Percentiles rank a stretch among this genome's conserved stretches.
Conservation (phyloP, 371 early-diverging fungal species). For the Rhizomucor miehei region DNA sequence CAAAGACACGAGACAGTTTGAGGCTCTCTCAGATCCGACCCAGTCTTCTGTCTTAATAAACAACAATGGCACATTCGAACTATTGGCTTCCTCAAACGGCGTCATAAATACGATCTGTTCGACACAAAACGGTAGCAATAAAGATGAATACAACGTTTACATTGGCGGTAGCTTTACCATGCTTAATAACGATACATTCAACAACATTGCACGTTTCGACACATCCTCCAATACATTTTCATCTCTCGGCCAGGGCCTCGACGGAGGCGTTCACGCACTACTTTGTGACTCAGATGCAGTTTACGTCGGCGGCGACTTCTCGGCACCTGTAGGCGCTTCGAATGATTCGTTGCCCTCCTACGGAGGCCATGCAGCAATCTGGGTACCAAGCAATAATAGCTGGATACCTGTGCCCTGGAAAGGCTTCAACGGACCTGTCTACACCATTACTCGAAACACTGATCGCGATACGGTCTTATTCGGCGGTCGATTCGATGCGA, state of each 20-base stretch:
- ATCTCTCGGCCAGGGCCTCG: conserved; percentile 59
- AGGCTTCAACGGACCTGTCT: conserved; percentile 48
- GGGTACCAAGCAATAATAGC: conserved; percentile 27
- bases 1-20: conserved; percentile 19
- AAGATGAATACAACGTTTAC: conserved; percentile 19
- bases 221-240: conserved; percentile 32
- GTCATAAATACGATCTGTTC: conserved; percentile 12
- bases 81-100: conserved; percentile 14
- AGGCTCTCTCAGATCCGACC: conserved; percentile 11
- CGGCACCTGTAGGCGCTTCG: conserved; percentile 18
- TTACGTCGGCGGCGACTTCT: conserved; percentile 58
- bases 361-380: conserved; percentile 48
- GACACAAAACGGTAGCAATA: not conserved
- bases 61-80: conserved; percentile 20
- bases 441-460: conserved; percentile 28
- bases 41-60: conserved; percentile 13
- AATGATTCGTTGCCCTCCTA: conserved; percentile 20
- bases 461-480: conserved; percentile 29
- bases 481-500: conserved; percentile 44
- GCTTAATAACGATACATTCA: conserved; percentile 15
- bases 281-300: conserved; percentile 54
- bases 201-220: conserved; percentile 53
- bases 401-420: conserved; percentile 58
- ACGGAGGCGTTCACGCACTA: conserved; percentile 63
- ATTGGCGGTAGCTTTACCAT: conserved; percentile 46